Percentiles rank a stretch among this genome's conserved stretches.
Evolutionary conservation across 768 basidiomycete genomes (phyloP).

Genomic region (Strobilomyces echinocephalus): DNA sequence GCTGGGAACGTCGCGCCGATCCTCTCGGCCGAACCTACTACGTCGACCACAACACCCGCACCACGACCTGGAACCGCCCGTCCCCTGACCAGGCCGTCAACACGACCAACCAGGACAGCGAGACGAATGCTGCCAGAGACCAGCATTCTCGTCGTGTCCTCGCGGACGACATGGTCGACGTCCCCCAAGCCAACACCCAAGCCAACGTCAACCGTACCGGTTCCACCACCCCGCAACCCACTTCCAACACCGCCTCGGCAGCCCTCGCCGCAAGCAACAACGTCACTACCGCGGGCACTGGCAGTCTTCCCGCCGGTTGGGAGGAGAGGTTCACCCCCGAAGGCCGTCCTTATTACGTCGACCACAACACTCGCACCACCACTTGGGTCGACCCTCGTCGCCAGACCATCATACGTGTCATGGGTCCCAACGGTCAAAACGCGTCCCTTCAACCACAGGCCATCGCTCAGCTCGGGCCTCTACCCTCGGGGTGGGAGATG

Average conservation of each 20-base stretch:
- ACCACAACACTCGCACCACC: constrained; percentile 98
- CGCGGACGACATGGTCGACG: constrained; percentile 82
- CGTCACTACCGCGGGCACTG: constrained; percentile 68
- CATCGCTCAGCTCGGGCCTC: constrained; percentile 92
- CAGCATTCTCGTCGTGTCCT: constrained; percentile 82
- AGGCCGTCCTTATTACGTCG: constrained; percentile 97
- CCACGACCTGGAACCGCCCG: constrained; percentile 96
- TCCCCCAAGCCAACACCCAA: constrained; percentile 42
- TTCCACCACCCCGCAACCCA: constrained; percentile 28
- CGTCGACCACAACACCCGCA: constrained; percentile 96
- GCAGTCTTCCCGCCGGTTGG: constrained; percentile 94
- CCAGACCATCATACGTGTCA: constrained; percentile 93
- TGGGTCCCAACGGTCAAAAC: constrained; percentile 90
- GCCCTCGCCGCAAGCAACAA: constrained; percentile 50
- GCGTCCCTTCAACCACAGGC: constrained; percentile 88
- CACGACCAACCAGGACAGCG: constrained; percentile 61
- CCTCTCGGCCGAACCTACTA: constrained; percentile 96
- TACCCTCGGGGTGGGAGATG: constrained; percentile 99
- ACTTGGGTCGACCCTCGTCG: constrained; percentile 99
- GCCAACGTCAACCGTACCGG: constrained; percentile 40
- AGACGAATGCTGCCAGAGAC: constrained; percentile 81
- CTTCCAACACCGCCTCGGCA: constrained; percentile 33
- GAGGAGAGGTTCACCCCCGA: constrained; percentile 98
- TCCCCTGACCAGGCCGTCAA: constrained; percentile 74
- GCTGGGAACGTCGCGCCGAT: constrained; percentile 97